Base-by-base conservation (phyloP, 108 stramenopile species). In the Skeletonema potamos region DNA sequence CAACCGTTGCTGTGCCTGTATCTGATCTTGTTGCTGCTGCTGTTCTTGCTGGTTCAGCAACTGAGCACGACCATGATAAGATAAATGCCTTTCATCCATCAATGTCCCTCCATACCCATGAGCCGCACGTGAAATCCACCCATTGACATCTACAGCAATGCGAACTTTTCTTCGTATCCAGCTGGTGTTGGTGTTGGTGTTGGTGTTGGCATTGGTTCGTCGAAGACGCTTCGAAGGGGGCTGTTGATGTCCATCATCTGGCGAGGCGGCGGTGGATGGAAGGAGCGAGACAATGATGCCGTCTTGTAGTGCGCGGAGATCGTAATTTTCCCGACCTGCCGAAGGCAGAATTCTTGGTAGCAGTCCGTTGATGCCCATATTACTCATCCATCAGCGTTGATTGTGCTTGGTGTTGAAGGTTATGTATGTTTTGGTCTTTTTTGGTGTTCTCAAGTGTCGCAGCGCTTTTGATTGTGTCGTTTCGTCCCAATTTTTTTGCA, bases 61-160 rank as follows among this genome's bases (percentile, higher is more conserved):
- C 55, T 79, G 36, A 2, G 83, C 82, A 59, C 91, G 57, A 15
- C 93, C 93, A 66, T 84, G 87, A 66, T 89, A 88, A 1, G 85
- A 81, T 64, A 94, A 74, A 66, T 89, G 86, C 3, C 90, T 73
- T 41, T 89, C 91, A 65, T 94, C 93, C 64, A 79, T 68, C 54
- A 94, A 65, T 36, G 60, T 54, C 0, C 74, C 76, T 9, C 88
- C 88, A 66, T 77, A 64, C 2, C 86, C 89, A 63, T 83, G 75
- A 11, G 76, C 68, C 8, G 89, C 91, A 2, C 70, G 63, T 26
- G 90, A 77, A 17, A 94, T 87, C 91, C 89, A 94, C 0, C 79
- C 76, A 9, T 71, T 66, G 27, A 91, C 74, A 62, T 94, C 93
- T 9, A 94, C 66, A 13, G 88, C 93, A 13, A 92, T 74, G 6